Conservation (phyloP, 139 green algal species). For the Deuterostichococcus epilithicus region DNA sequence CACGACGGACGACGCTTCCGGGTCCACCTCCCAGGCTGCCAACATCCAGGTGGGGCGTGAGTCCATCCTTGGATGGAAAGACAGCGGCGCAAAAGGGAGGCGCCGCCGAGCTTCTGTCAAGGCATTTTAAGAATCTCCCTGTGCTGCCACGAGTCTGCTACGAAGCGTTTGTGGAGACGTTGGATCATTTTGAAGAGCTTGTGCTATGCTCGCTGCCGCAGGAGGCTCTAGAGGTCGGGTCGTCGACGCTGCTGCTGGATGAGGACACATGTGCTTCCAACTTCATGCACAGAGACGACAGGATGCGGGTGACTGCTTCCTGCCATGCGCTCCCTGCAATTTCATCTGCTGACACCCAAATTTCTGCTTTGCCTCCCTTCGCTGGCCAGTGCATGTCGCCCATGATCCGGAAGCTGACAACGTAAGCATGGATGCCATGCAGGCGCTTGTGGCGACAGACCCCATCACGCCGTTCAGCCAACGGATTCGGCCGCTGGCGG, state of each 20-base stretch:
- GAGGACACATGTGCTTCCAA: slow-evolving; percentile 73
- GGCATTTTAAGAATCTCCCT: no score
- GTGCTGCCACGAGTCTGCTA: no score
- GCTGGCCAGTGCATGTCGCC: no score
- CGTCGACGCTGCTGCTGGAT: slow-evolving; percentile 52
- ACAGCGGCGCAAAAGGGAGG: no score
- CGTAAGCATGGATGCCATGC: no score
- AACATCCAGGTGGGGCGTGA: slow-evolving; percentile 40
- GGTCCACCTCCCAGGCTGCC: slow-evolving; percentile 60
- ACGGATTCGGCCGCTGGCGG: slow-evolving; percentile 28
- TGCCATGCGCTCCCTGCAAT: no score
- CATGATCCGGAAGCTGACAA: no score
- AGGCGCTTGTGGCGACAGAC: slow-evolving; percentile 52
- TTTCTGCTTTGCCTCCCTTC: no score
- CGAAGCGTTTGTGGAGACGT: no score
- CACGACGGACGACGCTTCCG: slow-evolving; percentile 48
- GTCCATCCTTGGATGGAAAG: neutral
- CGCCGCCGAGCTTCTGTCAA: no score
- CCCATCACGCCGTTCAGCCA: slow-evolving; percentile 69
- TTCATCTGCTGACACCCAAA: no score
- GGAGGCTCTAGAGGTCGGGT: slow-evolving; percentile 51
- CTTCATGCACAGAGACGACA: slow-evolving; percentile 67
- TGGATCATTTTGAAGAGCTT: no score
- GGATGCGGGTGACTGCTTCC: slow-evolving; percentile 60
- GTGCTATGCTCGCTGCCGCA: neutral